These are phyloP conservation scores for Chiua virens DNA, from an alignment of 768 basidiomycete genomes.

Conservation along the genomic window DNA sequence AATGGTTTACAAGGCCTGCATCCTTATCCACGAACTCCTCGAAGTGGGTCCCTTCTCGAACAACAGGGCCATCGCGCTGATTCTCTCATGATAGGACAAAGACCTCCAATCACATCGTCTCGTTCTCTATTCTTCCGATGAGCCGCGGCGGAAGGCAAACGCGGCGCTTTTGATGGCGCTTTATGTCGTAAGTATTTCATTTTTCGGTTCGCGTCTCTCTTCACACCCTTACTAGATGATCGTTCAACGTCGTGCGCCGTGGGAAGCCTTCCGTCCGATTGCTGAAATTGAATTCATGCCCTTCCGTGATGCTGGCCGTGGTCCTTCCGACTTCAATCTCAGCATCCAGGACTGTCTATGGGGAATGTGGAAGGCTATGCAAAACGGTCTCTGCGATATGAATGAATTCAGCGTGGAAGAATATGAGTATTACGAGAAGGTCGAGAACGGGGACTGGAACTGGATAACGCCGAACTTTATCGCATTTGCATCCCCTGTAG, in stretches of 20 bases:
- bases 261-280: conserved; percentile 94
- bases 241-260: conserved; percentile 83
- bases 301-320: conserved; percentile 93
- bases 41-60: conserved; percentile 50
- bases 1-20: conserved; percentile 93
- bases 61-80: conserved; percentile 24
- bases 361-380: conserved; percentile 87
- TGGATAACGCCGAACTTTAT: conserved; percentile 92
- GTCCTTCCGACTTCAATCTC: conserved; percentile 89
- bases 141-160: conserved; percentile 87
- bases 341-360: conserved; percentile 90
- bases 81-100: conserved; percentile 56
- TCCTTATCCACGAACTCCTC: conserved; percentile 85
- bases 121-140: conserved; percentile 85
- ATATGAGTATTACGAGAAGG: conserved; percentile 94
- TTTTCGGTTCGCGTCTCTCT: conserved; percentile 7
- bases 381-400: conserved; percentile 91
- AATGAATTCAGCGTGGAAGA: conserved; percentile 91
- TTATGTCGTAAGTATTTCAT: conserved; percentile 68
- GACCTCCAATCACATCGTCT: conserved; percentile 71
- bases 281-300: conserved; percentile 92
- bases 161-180: conserved; percentile 93
- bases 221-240: conserved; percentile 67
- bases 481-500: conserved; percentile 91
- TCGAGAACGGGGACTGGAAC: conserved; percentile 95